Conservation (phyloP, 2,329 filamentous ascomycete genomes). For the Fusarium gaditjirri region DNA sequence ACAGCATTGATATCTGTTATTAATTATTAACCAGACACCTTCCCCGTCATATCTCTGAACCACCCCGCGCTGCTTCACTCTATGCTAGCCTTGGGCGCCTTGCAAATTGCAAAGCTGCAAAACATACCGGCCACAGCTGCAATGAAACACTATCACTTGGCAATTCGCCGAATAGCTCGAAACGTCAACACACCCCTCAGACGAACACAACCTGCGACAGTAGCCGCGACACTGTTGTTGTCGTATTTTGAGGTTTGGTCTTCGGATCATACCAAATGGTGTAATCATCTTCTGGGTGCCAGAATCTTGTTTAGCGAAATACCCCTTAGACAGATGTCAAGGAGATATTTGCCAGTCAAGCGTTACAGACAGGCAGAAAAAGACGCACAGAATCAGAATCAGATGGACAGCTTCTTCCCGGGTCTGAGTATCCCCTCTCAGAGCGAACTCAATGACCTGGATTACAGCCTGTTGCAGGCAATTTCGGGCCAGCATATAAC, state of each 20-base stretch:
- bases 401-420: conserved; percentile 44
- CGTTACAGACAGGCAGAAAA: conserved; percentile 49
- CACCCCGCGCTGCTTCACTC: conserved; percentile 91
- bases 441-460: conserved; percentile 51
- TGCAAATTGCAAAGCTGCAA: conserved; percentile 89
- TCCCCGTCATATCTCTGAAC: conserved; percentile 84
- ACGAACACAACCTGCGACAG: conserved; percentile 79
- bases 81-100: conserved; percentile 85
- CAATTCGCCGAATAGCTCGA: conserved; percentile 80
- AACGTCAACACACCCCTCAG: conserved; percentile 76
- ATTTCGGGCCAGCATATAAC: conserved; percentile 54
- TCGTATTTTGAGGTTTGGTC: conserved; percentile 95
- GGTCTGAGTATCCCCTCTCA: conserved; percentile 28
- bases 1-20: background rate
- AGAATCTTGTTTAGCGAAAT: conserved; percentile 85
- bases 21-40: conserved; percentile 66
- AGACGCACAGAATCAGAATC: conserved; percentile 52
- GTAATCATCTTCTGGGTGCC: conserved; percentile 87
- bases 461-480: conserved; percentile 54
- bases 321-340: conserved; percentile 78
- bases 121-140: conserved; percentile 79
- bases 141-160: conserved; percentile 90
- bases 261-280: conserved; percentile 96
- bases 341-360: conserved; percentile 74
- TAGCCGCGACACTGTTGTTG: conserved; percentile 88